Base-by-base conservation (phyloP, 2,329 filamentous ascomycete species). In the Colletotrichum shisoi region DNA sequence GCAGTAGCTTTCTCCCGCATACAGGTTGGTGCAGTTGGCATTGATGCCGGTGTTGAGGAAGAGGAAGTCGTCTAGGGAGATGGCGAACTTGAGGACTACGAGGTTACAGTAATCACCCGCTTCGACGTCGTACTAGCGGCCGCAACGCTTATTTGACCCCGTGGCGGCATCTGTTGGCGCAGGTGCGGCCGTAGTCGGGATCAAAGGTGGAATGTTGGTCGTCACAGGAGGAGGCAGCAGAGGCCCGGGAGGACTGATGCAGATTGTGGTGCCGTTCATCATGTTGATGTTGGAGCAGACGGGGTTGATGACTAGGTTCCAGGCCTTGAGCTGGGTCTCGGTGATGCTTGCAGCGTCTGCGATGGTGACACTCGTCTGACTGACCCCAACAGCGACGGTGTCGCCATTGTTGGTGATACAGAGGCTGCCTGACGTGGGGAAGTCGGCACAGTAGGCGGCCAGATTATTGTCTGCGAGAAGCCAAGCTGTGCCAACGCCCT, bases 31-130 rank as follows among this genome's bases (percentile, higher is more conserved):
- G 68, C 76, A 79, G 57, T 77, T 74, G 1, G 48, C 21, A 54
- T 77, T 73, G 39, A 79, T 64, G 3, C 45, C 70, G 0, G 76
- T 68, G 69, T 79, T 79, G 4, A 79, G 70, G 62, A 77, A 74
- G 3, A 69, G 31, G 57, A 79, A 79, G 69, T 79, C 76, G 15
- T 56, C 45, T 0, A 78, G 69, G 1, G 73, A 71, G 42, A 79
- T 76, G 17, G 68, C 67, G 34, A 73, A 76, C 51, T 72, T 72
- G 19, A 78, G 53, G 3, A 70, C 63, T 2, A 79, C 59, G 34
- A 74, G 56, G 62, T 76, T 75, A 61, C 77, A 79, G 63, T 76
- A 77, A 59, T 80, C 78, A 12, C 74, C 77, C 1, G 64, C 39
- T 39, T 70, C 11, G 1, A 73, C 74, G 19, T 71, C 21, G 63